phyloP scores from a whole-genome alignment of 139 green algal genomes.

The Coelastrella sp. region DNA sequence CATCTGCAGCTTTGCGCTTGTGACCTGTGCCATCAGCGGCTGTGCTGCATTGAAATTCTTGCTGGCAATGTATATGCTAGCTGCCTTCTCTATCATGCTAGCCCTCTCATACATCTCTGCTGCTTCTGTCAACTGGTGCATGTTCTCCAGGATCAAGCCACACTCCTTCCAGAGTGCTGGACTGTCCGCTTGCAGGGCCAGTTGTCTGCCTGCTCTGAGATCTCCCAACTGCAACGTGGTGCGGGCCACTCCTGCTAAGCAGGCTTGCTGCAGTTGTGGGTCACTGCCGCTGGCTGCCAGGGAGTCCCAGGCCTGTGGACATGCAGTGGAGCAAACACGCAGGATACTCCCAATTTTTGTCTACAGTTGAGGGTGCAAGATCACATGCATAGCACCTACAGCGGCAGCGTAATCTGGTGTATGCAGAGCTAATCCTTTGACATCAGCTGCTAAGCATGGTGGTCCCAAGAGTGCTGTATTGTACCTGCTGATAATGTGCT shows the following conservation, averaged over 20 bases:
- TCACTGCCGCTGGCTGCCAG: constrained; percentile 21
- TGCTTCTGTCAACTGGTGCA: constrained; percentile 74
- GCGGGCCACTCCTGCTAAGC: constrained; percentile 67
- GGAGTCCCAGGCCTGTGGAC: constrained; percentile 50
- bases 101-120: constrained; percentile 85
- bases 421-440: background rate
- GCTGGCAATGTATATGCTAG: constrained; percentile 80
- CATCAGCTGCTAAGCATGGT: background rate
- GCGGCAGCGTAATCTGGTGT: background rate
- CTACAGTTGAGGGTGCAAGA: no score
- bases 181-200: constrained; percentile 57
- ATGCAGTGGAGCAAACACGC: no score
- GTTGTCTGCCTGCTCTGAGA: constrained; percentile 63
- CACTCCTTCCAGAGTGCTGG: constrained; percentile 78
- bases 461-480: background rate
- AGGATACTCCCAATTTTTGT: no score
- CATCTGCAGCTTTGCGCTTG: constrained; percentile 75
- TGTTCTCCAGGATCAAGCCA: constrained; percentile 76
- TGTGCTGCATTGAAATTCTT: constrained; percentile 76
- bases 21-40: constrained; percentile 78
- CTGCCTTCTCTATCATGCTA: constrained; percentile 78
- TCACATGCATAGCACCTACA: no score
- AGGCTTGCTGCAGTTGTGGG: constrained; percentile 15
- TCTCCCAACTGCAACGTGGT: constrained; percentile 77
- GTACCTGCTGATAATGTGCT: constrained; percentile 70